These are phyloP conservation scores for Hypoxylon sp. DNA, from an alignment of 2,329 filamentous ascomycete genomes.

Conservation along the genomic window DNA sequence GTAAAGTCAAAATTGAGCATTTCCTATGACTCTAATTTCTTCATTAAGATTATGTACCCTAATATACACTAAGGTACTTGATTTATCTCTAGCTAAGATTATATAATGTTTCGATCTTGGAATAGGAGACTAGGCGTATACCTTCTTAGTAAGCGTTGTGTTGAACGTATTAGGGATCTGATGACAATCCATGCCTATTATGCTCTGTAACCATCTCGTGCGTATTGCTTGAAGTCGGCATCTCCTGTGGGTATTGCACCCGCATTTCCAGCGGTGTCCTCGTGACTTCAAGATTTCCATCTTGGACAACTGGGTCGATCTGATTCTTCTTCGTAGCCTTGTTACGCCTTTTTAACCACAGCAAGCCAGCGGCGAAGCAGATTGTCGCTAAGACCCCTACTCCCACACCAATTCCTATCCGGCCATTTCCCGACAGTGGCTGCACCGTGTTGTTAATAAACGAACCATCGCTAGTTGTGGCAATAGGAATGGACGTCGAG, in stretches of 20 bases:
- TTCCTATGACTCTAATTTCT: neutral
- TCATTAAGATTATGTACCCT: too few relatives aligned
- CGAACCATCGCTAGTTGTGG: neutral
- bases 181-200: constrained; percentile 33
- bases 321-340: neutral
- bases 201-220: constrained; percentile 21
- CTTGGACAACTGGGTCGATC: neutral
- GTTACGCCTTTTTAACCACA: neutral
- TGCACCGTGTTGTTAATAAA: neutral
- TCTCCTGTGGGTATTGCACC: constrained; percentile 23
- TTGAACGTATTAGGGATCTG: too few relatives aligned
- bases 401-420: neutral
- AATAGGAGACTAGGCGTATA: too few relatives aligned
- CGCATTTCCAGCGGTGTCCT: constrained; percentile 18
- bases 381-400: constrained; percentile 1
- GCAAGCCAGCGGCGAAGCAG: neutral
- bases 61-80: too few relatives aligned
- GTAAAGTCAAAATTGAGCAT: neutral
- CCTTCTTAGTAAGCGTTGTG: too few relatives aligned
- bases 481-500: neutral
- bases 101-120: too few relatives aligned
- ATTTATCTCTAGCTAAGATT: too few relatives aligned
- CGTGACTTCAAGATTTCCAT: neutral
- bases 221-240: constrained; percentile 20
- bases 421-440: neutral